Percentiles rank a stretch among this genome's conserved stretches.
Conservation (phyloP, 1,284 basidiomycete genomes). For the Veloboletus limbatus region DNA sequence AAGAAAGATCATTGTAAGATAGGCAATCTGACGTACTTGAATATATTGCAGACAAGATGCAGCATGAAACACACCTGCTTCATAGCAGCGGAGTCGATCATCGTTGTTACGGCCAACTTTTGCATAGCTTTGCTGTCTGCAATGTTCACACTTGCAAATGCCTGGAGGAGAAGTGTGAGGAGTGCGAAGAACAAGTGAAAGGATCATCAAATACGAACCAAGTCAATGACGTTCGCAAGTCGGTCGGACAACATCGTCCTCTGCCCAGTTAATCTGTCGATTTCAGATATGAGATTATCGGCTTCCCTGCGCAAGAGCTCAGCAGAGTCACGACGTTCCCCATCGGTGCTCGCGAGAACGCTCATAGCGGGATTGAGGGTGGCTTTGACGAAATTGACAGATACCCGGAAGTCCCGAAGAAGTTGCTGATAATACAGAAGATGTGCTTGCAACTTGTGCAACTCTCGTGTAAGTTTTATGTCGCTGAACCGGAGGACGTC, state of each 20-base stretch:
- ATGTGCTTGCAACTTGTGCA: conserved; percentile 54
- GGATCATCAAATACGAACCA: conserved; percentile 24
- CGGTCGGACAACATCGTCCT: conserved; percentile 45
- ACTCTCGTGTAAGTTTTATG: conserved; percentile 42
- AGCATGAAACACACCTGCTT: conserved; percentile 35
- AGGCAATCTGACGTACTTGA: conserved; percentile 27
- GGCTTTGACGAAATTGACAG: conserved; percentile 44
- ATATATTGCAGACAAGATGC: neutral
- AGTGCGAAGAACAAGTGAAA: neutral
- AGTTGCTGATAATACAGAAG: conserved; percentile 51
- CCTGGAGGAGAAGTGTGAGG: conserved; percentile 30
- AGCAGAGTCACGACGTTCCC: conserved; percentile 16
- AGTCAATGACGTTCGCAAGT: conserved; percentile 51
- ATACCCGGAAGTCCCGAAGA: conserved; percentile 50
- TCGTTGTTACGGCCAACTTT: conserved; percentile 43
- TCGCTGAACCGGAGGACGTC: conserved; percentile 39
- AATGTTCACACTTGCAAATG: conserved; percentile 49
- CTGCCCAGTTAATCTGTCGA: conserved; percentile 42
- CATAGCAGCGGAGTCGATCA: conserved; percentile 50
- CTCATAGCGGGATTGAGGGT: conserved; percentile 46
- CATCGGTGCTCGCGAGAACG: conserved; percentile 10
- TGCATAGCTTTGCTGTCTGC: conserved; percentile 46
- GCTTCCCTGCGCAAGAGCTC: conserved; percentile 44
- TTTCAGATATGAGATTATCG: conserved; percentile 42
- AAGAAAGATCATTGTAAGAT: conserved; percentile 33